Evolutionary conservation across 2,329 filamentous ascomycete genomes (phyloP).

Genomic region (Paraphoma sp.): DNA sequence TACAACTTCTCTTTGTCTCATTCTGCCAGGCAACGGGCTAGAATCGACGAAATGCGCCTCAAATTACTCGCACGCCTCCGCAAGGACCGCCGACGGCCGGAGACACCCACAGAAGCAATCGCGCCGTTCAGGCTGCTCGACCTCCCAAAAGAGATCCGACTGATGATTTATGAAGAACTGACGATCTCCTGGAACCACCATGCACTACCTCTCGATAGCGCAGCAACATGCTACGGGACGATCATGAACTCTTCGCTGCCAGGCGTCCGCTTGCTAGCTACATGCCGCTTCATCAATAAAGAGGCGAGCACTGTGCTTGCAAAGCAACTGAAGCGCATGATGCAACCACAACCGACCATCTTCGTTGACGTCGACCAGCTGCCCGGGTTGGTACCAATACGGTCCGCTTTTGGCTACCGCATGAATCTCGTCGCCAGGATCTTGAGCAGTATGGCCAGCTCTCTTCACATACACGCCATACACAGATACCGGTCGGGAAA

Average conservation of each 20-base stretch:
- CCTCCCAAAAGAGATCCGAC: conserved; percentile 11
- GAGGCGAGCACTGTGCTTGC: conserved; percentile 7
- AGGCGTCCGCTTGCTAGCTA: conserved; percentile 5
- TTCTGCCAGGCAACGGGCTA: background rate
- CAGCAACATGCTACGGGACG: background rate
- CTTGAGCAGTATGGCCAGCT: no score
- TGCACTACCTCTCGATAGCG: background rate
- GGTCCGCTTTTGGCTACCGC: no score
- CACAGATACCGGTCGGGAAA: background rate
- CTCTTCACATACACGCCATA: background rate
- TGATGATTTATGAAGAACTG: conserved; percentile 12
- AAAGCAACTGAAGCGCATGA: background rate
- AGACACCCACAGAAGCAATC: background rate
- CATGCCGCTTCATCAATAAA: background rate
- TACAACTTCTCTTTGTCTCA: no score
- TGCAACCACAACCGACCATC: background rate
- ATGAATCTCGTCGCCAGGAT: no score
- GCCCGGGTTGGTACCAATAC: background rate
- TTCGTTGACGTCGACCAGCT: background rate
- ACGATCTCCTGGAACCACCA: background rate
- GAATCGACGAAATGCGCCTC: background rate
- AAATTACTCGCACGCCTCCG: no score
- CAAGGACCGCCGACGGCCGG: no score
- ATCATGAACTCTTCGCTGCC: conserved; percentile 7
- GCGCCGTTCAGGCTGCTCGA: conserved; percentile 9